Base-by-base conservation (phyloP, 2,329 filamentous ascomycete genomes). In the Chalara sp. region DNA sequence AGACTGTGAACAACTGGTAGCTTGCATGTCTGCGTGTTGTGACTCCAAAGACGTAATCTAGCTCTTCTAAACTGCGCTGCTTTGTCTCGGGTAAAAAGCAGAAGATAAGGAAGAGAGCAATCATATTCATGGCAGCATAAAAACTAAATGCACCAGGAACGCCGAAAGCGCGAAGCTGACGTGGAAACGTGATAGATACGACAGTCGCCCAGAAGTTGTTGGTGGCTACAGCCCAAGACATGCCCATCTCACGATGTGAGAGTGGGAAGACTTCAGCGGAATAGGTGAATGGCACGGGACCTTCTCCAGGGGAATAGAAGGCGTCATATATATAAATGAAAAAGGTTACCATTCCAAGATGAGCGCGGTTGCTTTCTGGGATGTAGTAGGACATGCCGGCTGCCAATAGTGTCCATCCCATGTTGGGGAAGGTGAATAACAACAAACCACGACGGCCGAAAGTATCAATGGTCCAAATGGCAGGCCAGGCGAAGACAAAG, bases 291-390 rank as follows among this genome's bases (percentile, higher is more conserved):
- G 41, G 41, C 3, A 44, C 41, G 21, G 41, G 41, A n/a, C 41
- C 41, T 29, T 44, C 41, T 10, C 41, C 41, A 10, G 41, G 41
- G 71, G 79, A 83, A 65, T 85, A 85, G 58, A 83, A 83, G 5
- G 79, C 79, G 0, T 75, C 78, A 53, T 85, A 86, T 11, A 86
- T 60, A 67, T 80, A 86, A 52, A 84, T 71, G 52, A 84, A 84
- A 3, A 83, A 68, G 0, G 80, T 78, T 11, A 84, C 74, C 0
- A 79, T 64, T 1, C 68, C 78, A 6, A 78, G 64, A 61, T 76
- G 74, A 0, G 73, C 74, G 4, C 53, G 65, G 30, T 57, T 67
- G 0, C 59, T 55, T 32, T 60, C 57, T 1, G 45, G 64, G n/a
- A 83, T 73, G 44, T 76, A 71, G 50, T 78, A 80, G 58, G 73